phyloP scores from a whole-genome alignment of 768 basidiomycete genomes.

The Lactarius sanguifluus region DNA sequence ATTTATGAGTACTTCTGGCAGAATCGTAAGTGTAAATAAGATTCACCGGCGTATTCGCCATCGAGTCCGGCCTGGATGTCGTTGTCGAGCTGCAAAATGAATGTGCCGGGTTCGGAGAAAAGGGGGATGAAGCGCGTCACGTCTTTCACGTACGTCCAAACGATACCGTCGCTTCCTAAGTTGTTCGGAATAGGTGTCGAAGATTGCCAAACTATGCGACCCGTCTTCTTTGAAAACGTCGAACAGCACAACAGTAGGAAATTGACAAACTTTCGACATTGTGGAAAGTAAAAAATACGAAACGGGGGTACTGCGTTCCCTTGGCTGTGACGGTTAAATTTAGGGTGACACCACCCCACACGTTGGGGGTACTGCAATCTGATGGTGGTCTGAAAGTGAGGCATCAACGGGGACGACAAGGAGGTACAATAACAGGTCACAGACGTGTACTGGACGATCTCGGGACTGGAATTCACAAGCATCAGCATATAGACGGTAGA shows the following conservation, averaged over 20 bases:
- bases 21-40: too few species aligned
- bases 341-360: constrained; percentile 73
- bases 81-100: too few species aligned
- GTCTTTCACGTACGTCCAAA: constrained; percentile 78
- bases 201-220: constrained; percentile 54
- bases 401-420: neutral
- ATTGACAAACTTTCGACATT: constrained; percentile 65
- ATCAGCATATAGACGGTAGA: neutral
- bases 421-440: constrained; percentile 27
- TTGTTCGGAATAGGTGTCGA: too few species aligned
- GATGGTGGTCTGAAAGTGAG: constrained; percentile 57
- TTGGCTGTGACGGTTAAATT: constrained; percentile 79
- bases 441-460: constrained; percentile 62
- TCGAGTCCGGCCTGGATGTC: too few species aligned
- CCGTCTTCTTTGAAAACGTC: neutral
- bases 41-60: too few species aligned
- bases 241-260: neutral
- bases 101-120: too few species aligned
- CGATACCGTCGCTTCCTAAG: constrained; percentile 54
- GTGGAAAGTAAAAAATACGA: constrained; percentile 72
- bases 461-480: constrained; percentile 43
- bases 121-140: too few species aligned
- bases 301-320: constrained; percentile 72
- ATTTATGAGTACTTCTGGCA: too few species aligned
- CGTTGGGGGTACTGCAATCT: constrained; percentile 65